Evolutionary conservation across 2,329 filamentous ascomycete genomes (phyloP).

Genomic region (Aspergillus novofumigatus): DNA sequence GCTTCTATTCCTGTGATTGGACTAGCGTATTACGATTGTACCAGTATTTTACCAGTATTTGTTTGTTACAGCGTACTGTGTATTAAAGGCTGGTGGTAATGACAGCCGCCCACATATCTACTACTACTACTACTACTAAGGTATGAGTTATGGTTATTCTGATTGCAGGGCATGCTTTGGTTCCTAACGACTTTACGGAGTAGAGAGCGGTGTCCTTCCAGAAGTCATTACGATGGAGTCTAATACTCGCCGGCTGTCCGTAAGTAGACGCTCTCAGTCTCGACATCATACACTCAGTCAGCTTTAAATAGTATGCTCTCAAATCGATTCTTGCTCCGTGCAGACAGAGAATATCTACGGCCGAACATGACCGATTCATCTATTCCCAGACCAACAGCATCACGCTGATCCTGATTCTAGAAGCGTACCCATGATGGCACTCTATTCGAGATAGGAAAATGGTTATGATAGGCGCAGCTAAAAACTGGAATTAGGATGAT

Average conservation of each 20-base stretch:
- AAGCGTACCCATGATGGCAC: neutral
- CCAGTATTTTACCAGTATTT: neutral
- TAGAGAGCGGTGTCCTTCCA: too few relatives aligned
- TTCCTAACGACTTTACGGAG: neutral
- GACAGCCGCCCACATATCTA: neutral
- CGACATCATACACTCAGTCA: too few relatives aligned
- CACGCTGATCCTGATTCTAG: neutral
- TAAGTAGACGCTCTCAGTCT: neutral
- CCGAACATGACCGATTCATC: neutral
- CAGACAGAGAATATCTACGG: neutral
- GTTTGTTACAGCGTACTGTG: neutral
- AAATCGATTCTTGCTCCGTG: neutral
- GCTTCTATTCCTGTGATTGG: constrained; percentile 10
- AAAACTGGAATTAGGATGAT: constrained; percentile 4
- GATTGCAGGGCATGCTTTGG: too few relatives aligned
- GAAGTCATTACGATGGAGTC: neutral
- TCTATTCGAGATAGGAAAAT: neutral
- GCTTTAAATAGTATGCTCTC: neutral
- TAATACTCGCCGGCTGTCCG: neutral
- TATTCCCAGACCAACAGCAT: too few relatives aligned
- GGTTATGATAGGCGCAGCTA: neutral
- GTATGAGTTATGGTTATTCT: too few relatives aligned
- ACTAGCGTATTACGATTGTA: neutral
- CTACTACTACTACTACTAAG: too few relatives aligned
- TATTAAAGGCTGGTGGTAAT: neutral